phyloP scores from a whole-genome alignment of 202 grass and related monocot species.

The Carex sylvatica region DNA sequence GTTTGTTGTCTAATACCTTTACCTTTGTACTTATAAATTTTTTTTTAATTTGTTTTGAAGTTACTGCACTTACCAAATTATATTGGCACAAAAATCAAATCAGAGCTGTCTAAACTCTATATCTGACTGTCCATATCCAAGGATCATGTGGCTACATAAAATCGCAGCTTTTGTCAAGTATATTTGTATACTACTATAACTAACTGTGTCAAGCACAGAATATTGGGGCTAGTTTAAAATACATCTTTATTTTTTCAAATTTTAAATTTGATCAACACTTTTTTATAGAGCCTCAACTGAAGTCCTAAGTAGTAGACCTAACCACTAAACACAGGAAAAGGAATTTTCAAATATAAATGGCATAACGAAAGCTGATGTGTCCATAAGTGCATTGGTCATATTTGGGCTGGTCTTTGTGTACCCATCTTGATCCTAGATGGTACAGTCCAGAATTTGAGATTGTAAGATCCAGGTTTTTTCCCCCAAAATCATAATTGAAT shows the following conservation, averaged over 20 bases:
- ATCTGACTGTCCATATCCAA: neutral
- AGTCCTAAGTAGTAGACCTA: neutral
- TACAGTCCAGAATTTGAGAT: neutral
- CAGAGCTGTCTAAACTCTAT: neutral
- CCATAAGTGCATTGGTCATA: neutral
- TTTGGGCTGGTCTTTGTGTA: neutral
- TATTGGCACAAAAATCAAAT: neutral
- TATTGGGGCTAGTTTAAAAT: neutral
- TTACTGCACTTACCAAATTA: neutral
- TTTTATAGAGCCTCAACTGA: neutral
- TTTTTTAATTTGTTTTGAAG: neutral
- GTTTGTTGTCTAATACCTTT: conserved; percentile 33
- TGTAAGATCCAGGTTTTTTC: neutral
- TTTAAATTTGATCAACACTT: neutral
- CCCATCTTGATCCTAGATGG: neutral
- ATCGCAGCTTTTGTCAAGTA: neutral
- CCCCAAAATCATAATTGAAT: neutral
- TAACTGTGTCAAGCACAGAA: neutral
- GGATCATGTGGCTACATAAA: neutral
- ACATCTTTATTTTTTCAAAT: neutral
- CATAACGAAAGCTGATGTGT: neutral
- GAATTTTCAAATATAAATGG: neutral
- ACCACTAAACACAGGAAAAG: neutral
- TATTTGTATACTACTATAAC: neutral
- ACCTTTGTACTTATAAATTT: neutral